A percentile compares a stretch with the other conserved stretches of the same genome.
phyloP scores from a whole-genome alignment of 2,329 filamentous ascomycete species.

The Colletotrichum sp. region DNA sequence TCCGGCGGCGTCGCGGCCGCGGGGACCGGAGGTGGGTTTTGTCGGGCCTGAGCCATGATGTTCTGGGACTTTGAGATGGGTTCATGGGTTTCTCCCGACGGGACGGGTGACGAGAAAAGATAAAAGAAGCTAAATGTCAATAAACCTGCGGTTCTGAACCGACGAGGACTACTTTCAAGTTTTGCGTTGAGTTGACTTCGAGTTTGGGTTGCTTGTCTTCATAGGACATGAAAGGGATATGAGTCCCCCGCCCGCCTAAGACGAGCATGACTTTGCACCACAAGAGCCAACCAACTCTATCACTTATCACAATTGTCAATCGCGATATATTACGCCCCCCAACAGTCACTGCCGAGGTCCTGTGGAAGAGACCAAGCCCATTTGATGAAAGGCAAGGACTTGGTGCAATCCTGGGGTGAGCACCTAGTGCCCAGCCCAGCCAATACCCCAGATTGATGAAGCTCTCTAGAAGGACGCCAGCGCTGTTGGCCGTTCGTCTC shows the following conservation, averaged over 20 bases:
- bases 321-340: background rate
- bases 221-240: background rate
- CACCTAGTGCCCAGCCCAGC: background rate
- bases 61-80: background rate
- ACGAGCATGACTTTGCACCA: background rate
- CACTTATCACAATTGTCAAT: background rate
- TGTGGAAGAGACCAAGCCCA: background rate
- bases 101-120: background rate
- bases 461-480: background rate
- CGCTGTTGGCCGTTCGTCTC: background rate
- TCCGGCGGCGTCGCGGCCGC: background rate
- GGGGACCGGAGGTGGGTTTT: background rate
- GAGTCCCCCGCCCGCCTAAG: background rate
- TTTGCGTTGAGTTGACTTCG: background rate
- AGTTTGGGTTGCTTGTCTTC: background rate
- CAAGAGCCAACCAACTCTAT: background rate
- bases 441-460: background rate
- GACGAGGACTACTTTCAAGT: background rate
- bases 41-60: background rate
- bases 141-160: background rate
- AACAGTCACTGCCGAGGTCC: background rate
- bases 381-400: background rate
- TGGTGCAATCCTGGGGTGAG: background rate
- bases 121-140: background rate
- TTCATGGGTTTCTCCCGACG: background rate